A percentile compares a stretch with the other conserved stretches of the same genome.
Conservation (phyloP, 257 asterid species). For the Misopates orontium region DNA sequence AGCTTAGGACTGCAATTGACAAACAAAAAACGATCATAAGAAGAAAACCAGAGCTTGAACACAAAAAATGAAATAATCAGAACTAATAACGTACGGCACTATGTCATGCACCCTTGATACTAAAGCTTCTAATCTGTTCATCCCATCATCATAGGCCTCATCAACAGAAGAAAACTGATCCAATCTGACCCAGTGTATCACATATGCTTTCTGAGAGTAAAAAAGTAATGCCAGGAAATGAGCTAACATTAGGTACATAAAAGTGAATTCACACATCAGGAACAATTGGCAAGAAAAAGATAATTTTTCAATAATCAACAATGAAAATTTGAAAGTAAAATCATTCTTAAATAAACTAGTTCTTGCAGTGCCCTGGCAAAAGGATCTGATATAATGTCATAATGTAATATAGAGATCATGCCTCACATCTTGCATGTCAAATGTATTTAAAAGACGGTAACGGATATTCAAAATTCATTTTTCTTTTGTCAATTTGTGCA, state of each 20-base stretch:
- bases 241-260: constrained; percentile 15
- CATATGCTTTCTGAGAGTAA: constrained; percentile 72
- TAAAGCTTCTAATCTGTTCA: constrained; percentile 63
- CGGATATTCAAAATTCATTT: constrained; percentile 13
- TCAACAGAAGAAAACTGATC: constrained; percentile 72
- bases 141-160: constrained; percentile 82
- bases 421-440: constrained; percentile 6
- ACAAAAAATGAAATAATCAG: neutral
- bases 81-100: constrained; percentile 53
- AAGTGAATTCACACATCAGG: constrained; percentile 16
- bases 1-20: constrained; percentile 70
- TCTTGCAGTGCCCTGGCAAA: too few species aligned
- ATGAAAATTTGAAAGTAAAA: neutral
- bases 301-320: constrained; percentile 8
- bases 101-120: constrained; percentile 86
- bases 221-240: constrained; percentile 8
- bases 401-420: constrained; percentile 1
- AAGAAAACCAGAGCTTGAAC: constrained; percentile 8
- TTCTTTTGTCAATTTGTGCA: constrained; percentile 3
- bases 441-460: constrained; percentile 11
- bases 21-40: constrained; percentile 23
- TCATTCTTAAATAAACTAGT: constrained; percentile 1
- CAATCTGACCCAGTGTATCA: constrained; percentile 96
- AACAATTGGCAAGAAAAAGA: constrained; percentile 6
- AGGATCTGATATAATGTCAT: neutral